Percentiles rank a stretch among this genome's conserved stretches.
Evolutionary conservation across 331 rosid genomes (phyloP).

Genomic region (Pyrus hybrid): DNA sequence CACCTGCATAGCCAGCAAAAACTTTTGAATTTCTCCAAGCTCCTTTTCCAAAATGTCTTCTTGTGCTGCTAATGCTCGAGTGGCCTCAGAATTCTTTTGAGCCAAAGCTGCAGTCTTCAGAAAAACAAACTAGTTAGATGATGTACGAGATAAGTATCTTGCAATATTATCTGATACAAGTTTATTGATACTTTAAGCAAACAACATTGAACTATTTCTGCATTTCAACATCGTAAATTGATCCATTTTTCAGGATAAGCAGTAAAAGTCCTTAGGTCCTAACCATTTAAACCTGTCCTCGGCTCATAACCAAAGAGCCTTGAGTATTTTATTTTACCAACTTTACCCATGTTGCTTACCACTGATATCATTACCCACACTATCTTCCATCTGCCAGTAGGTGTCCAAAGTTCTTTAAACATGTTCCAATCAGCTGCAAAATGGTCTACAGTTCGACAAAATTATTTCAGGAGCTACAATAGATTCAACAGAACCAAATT

Average conservation of each 20-base stretch:
- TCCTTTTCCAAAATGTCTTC: conserved; percentile 84
- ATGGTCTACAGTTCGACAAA: not conserved
- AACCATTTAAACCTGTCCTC: not conserved
- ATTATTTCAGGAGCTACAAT: not conserved
- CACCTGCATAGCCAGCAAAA: conserved; percentile 95
- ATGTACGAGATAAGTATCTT: not conserved
- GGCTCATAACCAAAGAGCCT: not conserved
- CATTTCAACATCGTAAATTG: not conserved
- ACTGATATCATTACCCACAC: not conserved
- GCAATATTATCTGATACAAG: not conserved
- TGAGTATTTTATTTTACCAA: not conserved
- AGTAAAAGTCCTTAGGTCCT: not conserved
- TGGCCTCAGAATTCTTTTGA: conserved; percentile 77
- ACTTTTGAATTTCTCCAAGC: conserved; percentile 79
- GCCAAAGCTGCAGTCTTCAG: conserved; percentile 77
- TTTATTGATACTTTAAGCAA: not conserved
- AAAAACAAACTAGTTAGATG: conserved; percentile 22
- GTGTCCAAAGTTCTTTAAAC: not conserved
- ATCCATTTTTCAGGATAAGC: not conserved
- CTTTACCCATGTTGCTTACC: not conserved
- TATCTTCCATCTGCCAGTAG: not conserved
- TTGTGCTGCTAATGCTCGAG: conserved; percentile 65
- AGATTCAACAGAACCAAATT: not conserved
- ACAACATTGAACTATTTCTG: not conserved
- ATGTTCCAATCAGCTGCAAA: not conserved